Evolutionary conservation across 352 stramenopile species (phyloP), one percentile per base, ranked within the genome.

Genomic region (Globisporangium echinulatum): DNA sequence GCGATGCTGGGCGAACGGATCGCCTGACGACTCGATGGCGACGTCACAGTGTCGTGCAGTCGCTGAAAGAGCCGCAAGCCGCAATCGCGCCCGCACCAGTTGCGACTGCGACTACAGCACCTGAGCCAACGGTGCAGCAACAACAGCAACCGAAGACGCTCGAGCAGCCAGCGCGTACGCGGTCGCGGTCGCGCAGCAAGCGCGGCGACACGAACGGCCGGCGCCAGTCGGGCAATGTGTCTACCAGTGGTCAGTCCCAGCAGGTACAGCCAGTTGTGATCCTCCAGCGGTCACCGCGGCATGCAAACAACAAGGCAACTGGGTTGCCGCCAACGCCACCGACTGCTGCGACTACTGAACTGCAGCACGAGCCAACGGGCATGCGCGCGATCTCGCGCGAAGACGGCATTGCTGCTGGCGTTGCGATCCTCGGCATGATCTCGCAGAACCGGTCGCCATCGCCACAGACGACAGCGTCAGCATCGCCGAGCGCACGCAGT

Each of bases 341-440:
- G 44, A 54, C 61, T n/a, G 54, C 39, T 47, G 47, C 52, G 2
- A 17, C 37, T 33, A 42, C 50, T 7, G 38, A 58, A 53, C 49
- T 71, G 63, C 57, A 73, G 58, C 52, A 62, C 52, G 36, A 49
- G 51, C 42, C 72, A 72, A 74, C 52, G 48, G 74, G 69, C 19
- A 87, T 87, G 73, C 66, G 85, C 37, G 73, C 79, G 11, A 88
- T 92, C 50, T 91, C 79, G 6, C 82, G 82, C 52, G 82, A 79
- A 40, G 82, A 94, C 63, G 85, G 85, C 49, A 90, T 92, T 50
- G 79, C 81, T 17, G 85, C 85, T 5, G 85, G 85, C 40, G 83
- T 92, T 51, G 76, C 82, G 39, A 94, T 94, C 59, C 73, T 94
- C 52, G 82, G 79, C 17, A 92, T 94, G 82, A 85, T 94, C 54